These are phyloP conservation scores for Chaetoceros tenuissimus DNA, from an alignment of 108 stramenopile genomes.

Conservation along the genomic window DNA sequence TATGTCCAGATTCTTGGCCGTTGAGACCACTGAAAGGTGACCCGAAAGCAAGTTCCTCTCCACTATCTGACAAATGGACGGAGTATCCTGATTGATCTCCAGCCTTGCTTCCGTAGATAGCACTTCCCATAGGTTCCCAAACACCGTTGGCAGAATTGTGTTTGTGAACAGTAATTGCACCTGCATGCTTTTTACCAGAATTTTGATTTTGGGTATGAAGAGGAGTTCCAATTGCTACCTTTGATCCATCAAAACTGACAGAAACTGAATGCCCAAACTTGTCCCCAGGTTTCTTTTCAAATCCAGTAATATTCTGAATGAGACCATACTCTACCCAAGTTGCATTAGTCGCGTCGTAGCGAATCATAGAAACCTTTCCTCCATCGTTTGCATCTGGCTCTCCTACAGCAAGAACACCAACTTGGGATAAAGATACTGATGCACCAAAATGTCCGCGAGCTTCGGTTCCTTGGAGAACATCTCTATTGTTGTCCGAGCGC, in stretches of 20 bases:
- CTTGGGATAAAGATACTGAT: neutral
- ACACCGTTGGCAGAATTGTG: neutral
- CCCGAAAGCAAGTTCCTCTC: neutral
- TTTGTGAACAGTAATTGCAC: neutral
- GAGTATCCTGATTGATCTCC: neutral
- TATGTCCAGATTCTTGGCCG: neutral
- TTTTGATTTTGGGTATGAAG: neutral
- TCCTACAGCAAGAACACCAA: slow-evolving; percentile 1
- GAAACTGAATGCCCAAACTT: neutral
- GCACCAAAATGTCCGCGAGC: neutral
- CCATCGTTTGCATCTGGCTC: neutral
- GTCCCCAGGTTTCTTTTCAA: neutral
- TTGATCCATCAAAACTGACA: slow-evolving; percentile 3
- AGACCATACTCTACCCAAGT: neutral
- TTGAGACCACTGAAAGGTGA: neutral
- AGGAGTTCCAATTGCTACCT: neutral
- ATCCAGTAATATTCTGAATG: neutral
- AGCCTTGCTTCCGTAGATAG: neutral
- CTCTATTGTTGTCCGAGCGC: neutral
- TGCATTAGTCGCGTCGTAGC: no score
- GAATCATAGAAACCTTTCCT: neutral
- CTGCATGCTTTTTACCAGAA: neutral
- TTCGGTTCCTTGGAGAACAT: neutral
- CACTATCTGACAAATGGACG: neutral
- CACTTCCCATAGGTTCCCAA: neutral